Conservation (phyloP, 1,139 yeast species). For the Pichia sp. region DNA sequence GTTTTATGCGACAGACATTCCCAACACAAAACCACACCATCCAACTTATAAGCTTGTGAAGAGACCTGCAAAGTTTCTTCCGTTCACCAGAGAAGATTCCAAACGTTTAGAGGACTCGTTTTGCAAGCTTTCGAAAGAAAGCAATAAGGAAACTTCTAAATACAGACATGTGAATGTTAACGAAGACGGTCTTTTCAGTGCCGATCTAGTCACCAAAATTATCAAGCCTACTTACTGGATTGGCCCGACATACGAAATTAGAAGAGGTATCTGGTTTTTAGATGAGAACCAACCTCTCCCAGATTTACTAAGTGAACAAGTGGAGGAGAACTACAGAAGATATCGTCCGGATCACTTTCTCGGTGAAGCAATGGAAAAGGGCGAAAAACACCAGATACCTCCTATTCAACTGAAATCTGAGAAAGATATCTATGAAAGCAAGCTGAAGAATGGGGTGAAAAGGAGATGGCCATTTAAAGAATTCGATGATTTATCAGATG, state of each 20-base stretch:
- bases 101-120: constrained; percentile 51
- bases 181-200: constrained; percentile 77
- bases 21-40: constrained; percentile 62
- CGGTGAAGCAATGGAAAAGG: neutral
- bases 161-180: constrained; percentile 51
- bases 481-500: constrained; percentile 20
- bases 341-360: constrained; percentile 28
- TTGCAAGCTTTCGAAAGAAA: constrained; percentile 23
- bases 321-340: constrained; percentile 52
- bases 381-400: constrained; percentile 12
- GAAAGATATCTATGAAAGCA: constrained; percentile 14
- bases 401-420: constrained; percentile 21
- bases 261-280: constrained; percentile 83
- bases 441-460: constrained; percentile 19
- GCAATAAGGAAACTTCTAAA: neutral
- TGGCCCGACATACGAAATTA: constrained; percentile 78
- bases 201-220: constrained; percentile 51
- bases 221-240: constrained; percentile 80
- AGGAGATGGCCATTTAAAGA: constrained; percentile 28
- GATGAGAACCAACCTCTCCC: constrained; percentile 55
- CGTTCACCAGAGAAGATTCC: constrained; percentile 65
- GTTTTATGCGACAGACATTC: constrained; percentile 83
- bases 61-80: constrained; percentile 59
- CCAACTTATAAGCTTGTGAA: constrained; percentile 44
- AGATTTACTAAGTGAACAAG: constrained; percentile 45